Evolutionary conservation across 805 yeast genomes (phyloP), one percentile per base, ranked within the genome.

Genomic region (Metschnikowia henanensis): DNA sequence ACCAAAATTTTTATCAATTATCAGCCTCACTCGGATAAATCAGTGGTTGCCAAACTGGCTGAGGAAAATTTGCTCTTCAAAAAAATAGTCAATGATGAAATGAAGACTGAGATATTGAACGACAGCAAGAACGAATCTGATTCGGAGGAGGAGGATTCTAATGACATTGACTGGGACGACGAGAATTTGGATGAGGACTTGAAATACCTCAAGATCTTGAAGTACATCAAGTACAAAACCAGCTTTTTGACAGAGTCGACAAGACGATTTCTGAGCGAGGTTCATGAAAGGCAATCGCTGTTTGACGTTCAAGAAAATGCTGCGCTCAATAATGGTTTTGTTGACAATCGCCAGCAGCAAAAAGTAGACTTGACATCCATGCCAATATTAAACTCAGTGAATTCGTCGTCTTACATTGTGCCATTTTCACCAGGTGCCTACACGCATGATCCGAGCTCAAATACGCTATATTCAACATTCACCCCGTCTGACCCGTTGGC

Each of bases 161-260:
- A 55, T 16, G 66, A 58, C n/a, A 69, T 70, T 6, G 76, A 71
- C 51, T 71, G 76, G 76, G 76, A 72, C 46, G 75, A 72, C 45
- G 76, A 71, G 49, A 70, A 68, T 18, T 61, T 71, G 73, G 75
- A 70, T 48, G 76, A 72, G 50, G 76, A 71, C 49, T 63, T 70
- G 56, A 72, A 72, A 47, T 71, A 67, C 43, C 56, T 71, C 45
- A 70, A 69, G 39, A 65, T 68, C 6, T 58, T 71, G 49, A 71
- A 71, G 51, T 70, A 65, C 52, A 57, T 72, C 45, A 64, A 68
- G 56, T 70, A 72, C 52, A 72, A 69, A 46, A 59, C 55, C 17
- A 48, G 39, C 30, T 12, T 38, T 20, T 35, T 53, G 21, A 45
- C 45, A 33, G 41, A 37, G 19, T 25, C 37, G 12, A 17, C 20